Evolutionary conservation across 306 rosid genomes (phyloP).

Genomic region (Oemleria cerasiformis): DNA sequence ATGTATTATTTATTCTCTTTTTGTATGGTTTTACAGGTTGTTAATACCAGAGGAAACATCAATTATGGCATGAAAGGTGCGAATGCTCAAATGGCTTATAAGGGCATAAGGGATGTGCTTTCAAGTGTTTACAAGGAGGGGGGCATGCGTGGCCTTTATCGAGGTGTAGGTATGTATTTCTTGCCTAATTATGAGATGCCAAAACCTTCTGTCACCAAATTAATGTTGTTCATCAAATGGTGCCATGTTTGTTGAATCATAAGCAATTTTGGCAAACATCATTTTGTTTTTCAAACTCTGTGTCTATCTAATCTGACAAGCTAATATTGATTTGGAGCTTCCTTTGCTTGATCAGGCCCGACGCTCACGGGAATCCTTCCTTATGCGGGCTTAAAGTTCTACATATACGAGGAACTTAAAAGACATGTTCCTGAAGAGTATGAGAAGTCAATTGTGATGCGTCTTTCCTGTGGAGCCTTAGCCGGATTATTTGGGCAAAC

Average conservation of each 20-base stretch:
- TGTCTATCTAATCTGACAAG: not conserved
- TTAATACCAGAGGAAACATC: constrained; percentile 43
- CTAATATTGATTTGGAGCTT: not conserved
- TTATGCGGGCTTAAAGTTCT: constrained; percentile 93
- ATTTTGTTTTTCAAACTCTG: not conserved
- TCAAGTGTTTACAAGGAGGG: constrained; percentile 66
- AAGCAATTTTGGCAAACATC: not conserved
- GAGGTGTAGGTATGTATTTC: constrained; percentile 73
- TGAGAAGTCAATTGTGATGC: constrained; percentile 64
- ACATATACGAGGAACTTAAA: constrained; percentile 78
- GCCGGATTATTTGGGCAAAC: constrained; percentile 98
- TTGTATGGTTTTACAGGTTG: constrained; percentile 43
- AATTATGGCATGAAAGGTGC: constrained; percentile 40
- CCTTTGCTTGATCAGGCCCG: constrained; percentile 56
- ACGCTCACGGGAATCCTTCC: constrained; percentile 91
- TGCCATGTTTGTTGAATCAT: constrained; percentile 3
- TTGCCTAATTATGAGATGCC: constrained; percentile 9
- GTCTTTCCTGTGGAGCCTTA: constrained; percentile 91
- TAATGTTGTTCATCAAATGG: not conserved
- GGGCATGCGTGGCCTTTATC: constrained; percentile 79
- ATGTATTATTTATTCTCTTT: not conserved
- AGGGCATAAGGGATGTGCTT: constrained; percentile 75
- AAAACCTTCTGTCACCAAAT: not conserved
- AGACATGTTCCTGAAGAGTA: constrained; percentile 80
- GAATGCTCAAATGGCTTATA: constrained; percentile 45